Percentiles rank a stretch among this genome's conserved stretches.
Conservation (phyloP, 768 basidiomycete genomes). For the Dioszegia crocea region DNA sequence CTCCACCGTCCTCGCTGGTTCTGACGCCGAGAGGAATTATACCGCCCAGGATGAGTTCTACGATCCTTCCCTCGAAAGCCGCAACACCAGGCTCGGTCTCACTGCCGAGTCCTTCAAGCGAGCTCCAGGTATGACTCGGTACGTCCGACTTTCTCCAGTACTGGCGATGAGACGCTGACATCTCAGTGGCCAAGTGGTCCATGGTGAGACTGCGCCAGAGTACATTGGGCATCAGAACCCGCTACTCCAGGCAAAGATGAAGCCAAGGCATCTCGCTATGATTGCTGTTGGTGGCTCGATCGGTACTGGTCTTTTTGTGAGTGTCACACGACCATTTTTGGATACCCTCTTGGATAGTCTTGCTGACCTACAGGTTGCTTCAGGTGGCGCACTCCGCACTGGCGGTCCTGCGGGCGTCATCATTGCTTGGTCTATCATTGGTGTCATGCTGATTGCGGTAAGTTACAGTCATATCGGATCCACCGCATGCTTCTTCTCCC, state of each 20-base stretch:
- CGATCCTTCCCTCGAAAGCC: slow-evolving; percentile 46
- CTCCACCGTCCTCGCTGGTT: neutral
- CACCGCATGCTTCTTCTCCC: no score
- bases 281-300: slow-evolving; percentile 50
- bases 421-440: slow-evolving; percentile 72
- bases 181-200: slow-evolving; percentile 17
- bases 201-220: slow-evolving; percentile 28
- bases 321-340: slow-evolving; percentile 60
- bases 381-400: slow-evolving; percentile 41
- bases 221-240: slow-evolving; percentile 32
- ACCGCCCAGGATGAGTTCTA: slow-evolving; percentile 26
- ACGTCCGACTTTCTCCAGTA: neutral
- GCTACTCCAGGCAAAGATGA: slow-evolving; percentile 50
- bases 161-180: neutral
- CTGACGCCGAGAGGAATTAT: neutral
- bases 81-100: slow-evolving; percentile 46
- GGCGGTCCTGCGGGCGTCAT: slow-evolving; percentile 86
- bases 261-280: slow-evolving; percentile 34
- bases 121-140: slow-evolving; percentile 48
- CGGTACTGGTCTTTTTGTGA: slow-evolving; percentile 49
- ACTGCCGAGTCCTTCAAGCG: slow-evolving; percentile 50
- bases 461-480: neutral
- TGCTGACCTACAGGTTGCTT: neutral
- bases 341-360: no score
- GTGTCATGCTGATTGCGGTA: slow-evolving; percentile 59